Conservation (phyloP, 2,329 filamentous ascomycete species). For the Trichoderma hamatum region DNA sequence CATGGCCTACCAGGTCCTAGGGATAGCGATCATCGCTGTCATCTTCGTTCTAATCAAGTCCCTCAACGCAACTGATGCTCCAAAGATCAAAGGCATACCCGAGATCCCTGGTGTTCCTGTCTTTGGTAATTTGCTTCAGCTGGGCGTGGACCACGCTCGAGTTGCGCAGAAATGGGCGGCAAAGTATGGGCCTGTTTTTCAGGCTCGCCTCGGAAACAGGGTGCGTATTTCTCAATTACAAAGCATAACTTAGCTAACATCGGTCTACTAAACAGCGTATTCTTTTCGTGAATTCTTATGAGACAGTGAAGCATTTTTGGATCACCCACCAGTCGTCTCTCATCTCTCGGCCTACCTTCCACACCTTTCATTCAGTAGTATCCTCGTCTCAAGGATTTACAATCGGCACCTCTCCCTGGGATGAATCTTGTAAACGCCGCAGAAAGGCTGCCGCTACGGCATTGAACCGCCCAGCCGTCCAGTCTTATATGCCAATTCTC, state of each 20-base stretch:
- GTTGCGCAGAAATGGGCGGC: conserved; percentile 59
- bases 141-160: conserved; percentile 60
- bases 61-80: conserved; percentile 55
- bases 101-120: conserved; percentile 64
- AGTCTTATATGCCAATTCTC: conserved; percentile 80
- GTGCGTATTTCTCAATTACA: conserved; percentile 41
- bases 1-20: conserved; percentile 31
- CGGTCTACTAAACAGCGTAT: conserved; percentile 54
- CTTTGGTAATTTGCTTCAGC: conserved; percentile 65
- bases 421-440: conserved; percentile 75
- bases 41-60: conserved; percentile 36
- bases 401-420: conserved; percentile 82
- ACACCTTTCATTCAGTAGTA: conserved; percentile 81
- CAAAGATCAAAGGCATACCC: conserved; percentile 63
- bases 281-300: conserved; percentile 77
- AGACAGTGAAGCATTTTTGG: conserved; percentile 73
- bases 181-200: conserved; percentile 66
- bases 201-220: conserved; percentile 69
- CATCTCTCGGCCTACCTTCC: conserved; percentile 75
- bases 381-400: conserved; percentile 78
- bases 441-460: conserved; percentile 80
- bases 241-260: neutral
- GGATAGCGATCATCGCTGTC: conserved; percentile 27
- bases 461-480: conserved; percentile 73
- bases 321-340: conserved; percentile 77